phyloP scores from a whole-genome alignment of 2,329 filamentous ascomycete species.

The Penicillium aurantiogriseum region DNA sequence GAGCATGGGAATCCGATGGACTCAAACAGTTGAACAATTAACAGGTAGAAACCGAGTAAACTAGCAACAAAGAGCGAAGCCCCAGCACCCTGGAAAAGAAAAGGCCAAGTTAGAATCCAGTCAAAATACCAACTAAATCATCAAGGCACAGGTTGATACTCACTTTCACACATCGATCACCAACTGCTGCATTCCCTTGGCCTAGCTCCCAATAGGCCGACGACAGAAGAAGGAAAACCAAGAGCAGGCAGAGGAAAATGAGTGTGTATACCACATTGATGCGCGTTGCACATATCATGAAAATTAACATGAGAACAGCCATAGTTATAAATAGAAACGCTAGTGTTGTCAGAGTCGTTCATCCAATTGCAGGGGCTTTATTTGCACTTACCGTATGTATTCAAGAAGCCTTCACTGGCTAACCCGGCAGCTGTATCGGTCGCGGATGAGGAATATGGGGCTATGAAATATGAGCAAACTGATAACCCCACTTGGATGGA shows the following conservation, averaged over 20 bases:
- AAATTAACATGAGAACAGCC: slow-evolving; percentile 65
- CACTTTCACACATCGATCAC: slow-evolving; percentile 31
- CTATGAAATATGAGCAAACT: slow-evolving; percentile 6
- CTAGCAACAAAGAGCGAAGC: slow-evolving; percentile 51
- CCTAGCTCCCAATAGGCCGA: slow-evolving; percentile 61
- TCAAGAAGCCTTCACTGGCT: slow-evolving; percentile 22
- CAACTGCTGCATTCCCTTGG: slow-evolving; percentile 31
- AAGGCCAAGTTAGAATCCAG: background rate
- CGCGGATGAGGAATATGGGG: slow-evolving; percentile 28
- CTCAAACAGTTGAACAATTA: slow-evolving; percentile 54
- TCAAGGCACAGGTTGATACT: background rate
- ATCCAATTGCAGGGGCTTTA: rapidly evolving
- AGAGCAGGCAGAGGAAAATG: slow-evolving; percentile 64
- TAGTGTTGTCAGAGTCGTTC: background rate
- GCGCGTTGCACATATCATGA: slow-evolving; percentile 66
- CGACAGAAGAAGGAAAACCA: slow-evolving; percentile 60
- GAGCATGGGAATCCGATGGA: slow-evolving; percentile 54
- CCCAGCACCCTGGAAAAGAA: slow-evolving; percentile 40
- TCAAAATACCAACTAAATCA: background rate
- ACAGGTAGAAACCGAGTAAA: slow-evolving; percentile 54
- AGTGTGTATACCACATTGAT: slow-evolving; percentile 70
- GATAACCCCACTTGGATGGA: slow-evolving; percentile 43
- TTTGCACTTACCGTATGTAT: slow-evolving; percentile 23
- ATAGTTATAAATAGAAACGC: slow-evolving; percentile 65
- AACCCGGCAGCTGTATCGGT: slow-evolving; percentile 27